phyloP scores from a whole-genome alignment of 805 yeast species.

The Metschnikowia picachoensis region DNA sequence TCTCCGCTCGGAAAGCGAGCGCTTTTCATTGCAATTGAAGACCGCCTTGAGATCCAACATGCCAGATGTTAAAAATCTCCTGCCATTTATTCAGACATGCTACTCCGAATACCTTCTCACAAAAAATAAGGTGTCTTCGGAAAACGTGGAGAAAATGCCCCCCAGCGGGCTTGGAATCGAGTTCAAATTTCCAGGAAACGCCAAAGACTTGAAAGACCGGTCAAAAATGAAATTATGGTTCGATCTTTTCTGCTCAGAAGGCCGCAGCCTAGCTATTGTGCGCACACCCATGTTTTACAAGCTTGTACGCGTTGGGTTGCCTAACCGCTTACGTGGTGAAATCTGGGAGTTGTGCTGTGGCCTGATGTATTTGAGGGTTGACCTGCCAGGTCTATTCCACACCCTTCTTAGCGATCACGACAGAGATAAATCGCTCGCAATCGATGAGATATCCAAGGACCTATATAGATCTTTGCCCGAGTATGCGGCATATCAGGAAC shows the following conservation, averaged over 20 bases:
- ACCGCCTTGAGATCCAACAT: conserved; percentile 59
- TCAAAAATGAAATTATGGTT: conserved; percentile 91
- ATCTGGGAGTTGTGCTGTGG: conserved; percentile 94
- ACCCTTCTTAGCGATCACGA: conserved; percentile 55
- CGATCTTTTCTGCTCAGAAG: conserved; percentile 79
- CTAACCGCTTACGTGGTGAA: conserved; percentile 93
- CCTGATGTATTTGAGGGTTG: conserved; percentile 68
- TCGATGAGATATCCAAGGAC: conserved; percentile 96
- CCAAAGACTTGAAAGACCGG: conserved; percentile 71
- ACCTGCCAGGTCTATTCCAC: conserved; percentile 57
- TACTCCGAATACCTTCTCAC: conserved; percentile 82
- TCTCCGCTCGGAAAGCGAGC: conserved; percentile 71
- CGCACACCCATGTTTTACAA: conserved; percentile 76
- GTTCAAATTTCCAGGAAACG: conserved; percentile 88
- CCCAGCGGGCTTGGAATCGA: conserved; percentile 81
- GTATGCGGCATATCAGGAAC: conserved; percentile 86
- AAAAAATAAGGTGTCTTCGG: conserved; percentile 47
- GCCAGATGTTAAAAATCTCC: conserved; percentile 55
- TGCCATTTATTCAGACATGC: conserved; percentile 62
- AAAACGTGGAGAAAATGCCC: conserved; percentile 52
- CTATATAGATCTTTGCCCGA: conserved; percentile 92
- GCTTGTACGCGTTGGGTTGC: conserved; percentile 84
- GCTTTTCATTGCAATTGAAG: conserved; percentile 69
- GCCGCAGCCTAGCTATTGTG: conserved; percentile 75
- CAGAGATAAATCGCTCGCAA: conserved; percentile 71